Evolutionary conservation across 495 filamentous ascomycete genomes (phyloP).

Genomic region (Acidomyces sp.): DNA sequence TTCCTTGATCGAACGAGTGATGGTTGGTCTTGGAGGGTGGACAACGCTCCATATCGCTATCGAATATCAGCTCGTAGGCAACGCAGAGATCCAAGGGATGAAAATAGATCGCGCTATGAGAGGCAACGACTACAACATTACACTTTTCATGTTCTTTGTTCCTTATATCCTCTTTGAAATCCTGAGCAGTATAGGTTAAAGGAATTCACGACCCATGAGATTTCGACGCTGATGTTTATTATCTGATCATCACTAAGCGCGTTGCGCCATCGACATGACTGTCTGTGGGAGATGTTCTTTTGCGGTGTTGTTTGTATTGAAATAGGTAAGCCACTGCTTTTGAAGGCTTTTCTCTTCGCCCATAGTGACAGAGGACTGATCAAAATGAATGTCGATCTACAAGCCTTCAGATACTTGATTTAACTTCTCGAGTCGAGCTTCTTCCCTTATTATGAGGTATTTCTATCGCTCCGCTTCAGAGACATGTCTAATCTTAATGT

Average conservation of each 20-base stretch:
- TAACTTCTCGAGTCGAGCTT: constrained; percentile 39
- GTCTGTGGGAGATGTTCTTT: constrained; percentile 37
- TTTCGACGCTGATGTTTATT: too few relatives aligned
- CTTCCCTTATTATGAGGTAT: constrained; percentile 25
- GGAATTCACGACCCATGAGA: too few relatives aligned
- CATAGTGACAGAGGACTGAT: too few relatives aligned
- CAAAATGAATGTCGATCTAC: constrained; percentile 39
- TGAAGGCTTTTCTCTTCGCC: too few relatives aligned
- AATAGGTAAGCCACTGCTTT: too few relatives aligned
- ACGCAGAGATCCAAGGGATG: constrained; percentile 49
- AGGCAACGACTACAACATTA: constrained; percentile 46
- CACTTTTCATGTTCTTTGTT: constrained; percentile 52
- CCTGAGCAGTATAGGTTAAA: constrained; percentile 50
- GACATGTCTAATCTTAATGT: constrained; percentile 35
- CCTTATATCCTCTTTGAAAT: constrained; percentile 55
- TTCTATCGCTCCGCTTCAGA: neutral
- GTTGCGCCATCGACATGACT: constrained; percentile 48
- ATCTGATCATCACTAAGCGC: constrained; percentile 53
- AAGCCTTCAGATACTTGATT: constrained; percentile 44
- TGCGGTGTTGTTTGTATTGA: constrained; percentile 48
- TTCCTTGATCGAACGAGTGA: constrained; percentile 47
- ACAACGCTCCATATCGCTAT: neutral
- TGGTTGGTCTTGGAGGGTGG: neutral
- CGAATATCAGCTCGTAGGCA: constrained; percentile 27
- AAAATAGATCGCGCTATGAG: constrained; percentile 44